Conservation (phyloP, 176 grass and related monocot species). For the Avena sativa region DNA sequence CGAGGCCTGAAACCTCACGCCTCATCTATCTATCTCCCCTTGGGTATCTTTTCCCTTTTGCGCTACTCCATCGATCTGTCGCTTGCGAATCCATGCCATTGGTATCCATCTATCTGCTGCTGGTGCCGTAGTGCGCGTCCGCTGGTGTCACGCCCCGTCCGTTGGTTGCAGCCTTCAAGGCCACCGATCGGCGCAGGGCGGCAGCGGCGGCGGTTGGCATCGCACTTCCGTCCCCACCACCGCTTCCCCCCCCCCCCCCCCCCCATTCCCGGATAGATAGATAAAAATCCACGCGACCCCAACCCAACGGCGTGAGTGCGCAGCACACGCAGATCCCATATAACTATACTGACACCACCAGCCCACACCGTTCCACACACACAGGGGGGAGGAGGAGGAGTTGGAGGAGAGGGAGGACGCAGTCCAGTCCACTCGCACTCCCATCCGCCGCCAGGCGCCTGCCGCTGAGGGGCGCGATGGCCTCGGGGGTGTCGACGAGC, state of each 20-base stretch:
- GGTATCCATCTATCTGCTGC: not conserved
- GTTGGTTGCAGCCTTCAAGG: not conserved
- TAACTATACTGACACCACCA: not conserved
- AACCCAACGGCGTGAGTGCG: conserved; percentile 20
- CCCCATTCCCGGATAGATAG: not conserved
- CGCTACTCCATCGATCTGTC: not conserved
- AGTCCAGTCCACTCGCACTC: not conserved
- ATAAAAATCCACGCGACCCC: not conserved
- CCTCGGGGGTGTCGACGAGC: conserved; percentile 34
- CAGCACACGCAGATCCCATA: conserved; percentile 28
- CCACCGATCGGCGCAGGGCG: not conserved
- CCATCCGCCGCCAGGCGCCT: not conserved
- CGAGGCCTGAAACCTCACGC: not conserved
- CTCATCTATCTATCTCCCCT: not conserved
- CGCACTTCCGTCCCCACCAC: not conserved
- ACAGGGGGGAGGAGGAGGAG: not conserved
- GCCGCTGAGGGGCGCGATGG: conserved; percentile 4
- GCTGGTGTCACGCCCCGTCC: not conserved
- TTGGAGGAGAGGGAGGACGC: not conserved
- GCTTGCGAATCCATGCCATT: not conserved
- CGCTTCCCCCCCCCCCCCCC: not conserved
- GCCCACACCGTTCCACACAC: not conserved
- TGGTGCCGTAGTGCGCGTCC: not conserved
- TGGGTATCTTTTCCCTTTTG: not conserved
- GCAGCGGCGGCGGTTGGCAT: not conserved